phyloP scores from a whole-genome alignment of 2,329 filamentous ascomycete species.

The Aspergillus udagawae region DNA sequence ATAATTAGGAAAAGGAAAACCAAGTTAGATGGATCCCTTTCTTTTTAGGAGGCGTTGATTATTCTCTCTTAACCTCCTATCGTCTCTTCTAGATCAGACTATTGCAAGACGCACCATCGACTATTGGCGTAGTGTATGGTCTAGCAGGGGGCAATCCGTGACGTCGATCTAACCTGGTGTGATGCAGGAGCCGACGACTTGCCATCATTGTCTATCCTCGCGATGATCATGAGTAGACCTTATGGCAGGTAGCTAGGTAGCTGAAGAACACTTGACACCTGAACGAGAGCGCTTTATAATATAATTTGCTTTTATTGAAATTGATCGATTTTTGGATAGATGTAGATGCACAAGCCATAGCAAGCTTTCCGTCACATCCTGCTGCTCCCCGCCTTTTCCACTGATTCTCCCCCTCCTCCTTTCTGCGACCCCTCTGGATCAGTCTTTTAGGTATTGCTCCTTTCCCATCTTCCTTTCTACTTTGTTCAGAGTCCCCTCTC shows the following conservation, averaged over 20 bases:
- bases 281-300: too few species aligned
- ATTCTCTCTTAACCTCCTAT: neutral
- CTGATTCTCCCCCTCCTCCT: slow-evolving; percentile 3
- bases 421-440: slow-evolving; percentile 11
- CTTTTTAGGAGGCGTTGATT: neutral
- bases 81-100: slow-evolving; percentile 1
- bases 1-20: neutral
- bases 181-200: neutral
- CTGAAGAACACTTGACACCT: neutral
- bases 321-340: neutral
- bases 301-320: neutral
- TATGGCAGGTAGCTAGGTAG: neutral
- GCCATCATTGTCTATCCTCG: neutral
- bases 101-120: slow-evolving; percentile 11
- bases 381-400: slow-evolving; percentile 9
- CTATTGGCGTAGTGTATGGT: slow-evolving; percentile 17
- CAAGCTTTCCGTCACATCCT: slow-evolving; percentile 8
- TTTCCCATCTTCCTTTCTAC: slow-evolving; percentile 1
- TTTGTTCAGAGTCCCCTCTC: slow-evolving; percentile 1
- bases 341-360: neutral
- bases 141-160: slow-evolving; percentile 9
- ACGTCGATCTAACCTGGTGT: slow-evolving; percentile 12
- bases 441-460: slow-evolving; percentile 3
- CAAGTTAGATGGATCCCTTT: neutral
- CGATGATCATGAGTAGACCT: neutral